Evolutionary conservation across 2,329 filamentous ascomycete genomes (phyloP), one percentile per base, ranked within the genome.

Genomic region (Stenocarpella maydis): DNA sequence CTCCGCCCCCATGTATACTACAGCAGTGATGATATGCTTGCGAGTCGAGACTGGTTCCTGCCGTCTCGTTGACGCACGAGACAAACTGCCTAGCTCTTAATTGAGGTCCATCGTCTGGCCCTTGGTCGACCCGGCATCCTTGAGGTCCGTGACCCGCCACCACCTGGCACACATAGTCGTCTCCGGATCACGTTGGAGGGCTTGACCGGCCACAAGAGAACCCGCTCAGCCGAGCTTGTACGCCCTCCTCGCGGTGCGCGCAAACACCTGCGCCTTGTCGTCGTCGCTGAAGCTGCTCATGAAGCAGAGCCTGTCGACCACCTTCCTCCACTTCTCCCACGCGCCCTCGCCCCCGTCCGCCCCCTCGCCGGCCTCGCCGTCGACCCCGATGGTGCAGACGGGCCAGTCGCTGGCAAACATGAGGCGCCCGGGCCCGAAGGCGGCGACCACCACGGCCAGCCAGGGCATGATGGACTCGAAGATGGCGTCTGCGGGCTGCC

Each of bases 391-490:
- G 72, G 93, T 95, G 81, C 94, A 97, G 0, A 98, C 91, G 2
- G 95, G 95, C 95, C 95, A 98, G 79, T 98, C 94, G 73, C 92
- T 95, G 28, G 91, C 95, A 79, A 96, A 98, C 91, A 98, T 94
- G 77, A 96, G 86, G 72, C 93, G 86, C 26, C 83, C 77, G 0
- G 91, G 82, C 1, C 92, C 90, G 76, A 97, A 98, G 1, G 87
- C 86, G 34, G 89, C 86, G 65, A 97, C 87, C 0, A 95, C 82
- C 65, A 91, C 87, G 71, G 90, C 87, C 2, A 93, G 86, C 91
- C 93, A 97, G 28, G 91, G 90, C 69, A 86, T 84, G 24, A 92
- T 84, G 49, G 85, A 85, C 71, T 86, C 82, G 73, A 93, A 89
- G 68, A 94, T 86, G 43, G 87, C 84, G 68, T 86, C 82, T 41